A percentile compares a stretch with the other conserved stretches of the same genome.
These are phyloP conservation scores for Glarea lozoyensis DNA, from an alignment of 495 filamentous ascomycete species.

Conservation along the genomic window DNA sequence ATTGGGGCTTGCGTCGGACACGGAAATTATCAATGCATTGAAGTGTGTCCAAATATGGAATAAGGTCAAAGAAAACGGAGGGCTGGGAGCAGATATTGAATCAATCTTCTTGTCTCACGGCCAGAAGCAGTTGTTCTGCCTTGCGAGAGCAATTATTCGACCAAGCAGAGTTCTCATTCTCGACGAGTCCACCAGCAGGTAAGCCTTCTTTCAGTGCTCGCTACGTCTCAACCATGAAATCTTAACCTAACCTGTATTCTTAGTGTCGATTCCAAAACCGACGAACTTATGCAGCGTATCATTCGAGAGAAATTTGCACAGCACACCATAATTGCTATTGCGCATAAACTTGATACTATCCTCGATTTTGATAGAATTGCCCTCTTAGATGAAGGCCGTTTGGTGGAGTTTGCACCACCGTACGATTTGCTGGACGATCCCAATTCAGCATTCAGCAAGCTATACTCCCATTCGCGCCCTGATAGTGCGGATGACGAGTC, in stretches of 20 bases:
- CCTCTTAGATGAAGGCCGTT: neutral
- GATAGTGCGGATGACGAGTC: no score
- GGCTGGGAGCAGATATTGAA: conserved; percentile 36
- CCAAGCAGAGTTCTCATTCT: conserved; percentile 36
- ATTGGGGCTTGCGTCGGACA: conserved; percentile 7
- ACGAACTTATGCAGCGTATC: conserved; percentile 46
- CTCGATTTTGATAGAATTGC: conserved; percentile 26
- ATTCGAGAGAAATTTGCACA: conserved; percentile 44
- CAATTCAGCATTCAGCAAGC: conserved; percentile 39
- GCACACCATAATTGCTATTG: conserved; percentile 48
- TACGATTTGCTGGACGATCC: neutral
- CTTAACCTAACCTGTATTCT: no score
- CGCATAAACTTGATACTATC: conserved; percentile 48
- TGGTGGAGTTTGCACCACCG: neutral
- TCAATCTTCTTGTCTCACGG: conserved; percentile 39
- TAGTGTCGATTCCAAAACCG: conserved; percentile 46
- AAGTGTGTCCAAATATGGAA: conserved; percentile 33
- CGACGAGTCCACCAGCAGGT: conserved; percentile 40
- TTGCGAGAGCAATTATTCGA: conserved; percentile 40
- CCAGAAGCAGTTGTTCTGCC: conserved; percentile 45
- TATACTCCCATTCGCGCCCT: no score
- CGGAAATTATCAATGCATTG: conserved; percentile 31
- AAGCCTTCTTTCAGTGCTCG: neutral
- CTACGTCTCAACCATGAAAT: no score
- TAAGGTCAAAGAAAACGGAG: conserved; percentile 33